These are phyloP conservation scores for Crithidia brevicula DNA, from an alignment of 208 protist species.

Conservation along the genomic window DNA sequence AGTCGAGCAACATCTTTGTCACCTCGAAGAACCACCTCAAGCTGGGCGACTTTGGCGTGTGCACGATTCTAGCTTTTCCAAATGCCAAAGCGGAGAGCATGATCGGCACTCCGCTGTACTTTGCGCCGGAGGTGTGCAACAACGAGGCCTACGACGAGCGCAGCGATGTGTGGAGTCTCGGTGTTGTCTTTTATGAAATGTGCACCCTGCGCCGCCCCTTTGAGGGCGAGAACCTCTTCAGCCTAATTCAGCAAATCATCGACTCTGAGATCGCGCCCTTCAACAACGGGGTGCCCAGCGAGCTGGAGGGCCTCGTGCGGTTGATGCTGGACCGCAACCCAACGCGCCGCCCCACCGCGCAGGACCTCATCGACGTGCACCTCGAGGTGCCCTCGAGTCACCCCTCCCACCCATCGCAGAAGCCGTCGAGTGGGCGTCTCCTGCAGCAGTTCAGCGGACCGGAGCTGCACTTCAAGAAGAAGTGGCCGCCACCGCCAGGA, in stretches of 20 bases:
- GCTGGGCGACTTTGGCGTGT: constrained; percentile 93
- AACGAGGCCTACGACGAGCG: constrained; percentile 86
- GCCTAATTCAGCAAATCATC: constrained; percentile 74
- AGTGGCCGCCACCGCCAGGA: constrained; percentile 38
- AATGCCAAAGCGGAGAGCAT: constrained; percentile 74
- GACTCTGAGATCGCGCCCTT: constrained; percentile 72
- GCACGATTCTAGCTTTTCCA: constrained; percentile 70
- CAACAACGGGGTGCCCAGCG: constrained; percentile 62
- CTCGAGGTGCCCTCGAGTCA: constrained; percentile 77
- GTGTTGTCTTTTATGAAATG: constrained; percentile 97
- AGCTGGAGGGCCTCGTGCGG: constrained; percentile 77
- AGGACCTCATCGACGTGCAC: constrained; percentile 82
- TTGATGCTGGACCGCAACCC: constrained; percentile 83
- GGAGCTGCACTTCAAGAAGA: constrained; percentile 52
- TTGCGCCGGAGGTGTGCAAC: constrained; percentile 92
- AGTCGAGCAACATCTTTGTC: constrained; percentile 94
- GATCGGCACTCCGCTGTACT: constrained; percentile 92
- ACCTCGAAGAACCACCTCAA: constrained; percentile 92
- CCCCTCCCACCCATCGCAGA: constrained; percentile 83
- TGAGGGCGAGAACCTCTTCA: constrained; percentile 69
- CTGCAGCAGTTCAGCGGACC: constrained; percentile 81
- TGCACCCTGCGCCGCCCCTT: constrained; percentile 86
- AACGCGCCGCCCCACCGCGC: constrained; percentile 67
- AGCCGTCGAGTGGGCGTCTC: constrained; percentile 65
- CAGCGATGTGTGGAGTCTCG: constrained; percentile 96